These are phyloP conservation scores for Phaeoacremonium minimum DNA, from an alignment of 2,329 filamentous ascomycete genomes.

Conservation along the genomic window DNA sequence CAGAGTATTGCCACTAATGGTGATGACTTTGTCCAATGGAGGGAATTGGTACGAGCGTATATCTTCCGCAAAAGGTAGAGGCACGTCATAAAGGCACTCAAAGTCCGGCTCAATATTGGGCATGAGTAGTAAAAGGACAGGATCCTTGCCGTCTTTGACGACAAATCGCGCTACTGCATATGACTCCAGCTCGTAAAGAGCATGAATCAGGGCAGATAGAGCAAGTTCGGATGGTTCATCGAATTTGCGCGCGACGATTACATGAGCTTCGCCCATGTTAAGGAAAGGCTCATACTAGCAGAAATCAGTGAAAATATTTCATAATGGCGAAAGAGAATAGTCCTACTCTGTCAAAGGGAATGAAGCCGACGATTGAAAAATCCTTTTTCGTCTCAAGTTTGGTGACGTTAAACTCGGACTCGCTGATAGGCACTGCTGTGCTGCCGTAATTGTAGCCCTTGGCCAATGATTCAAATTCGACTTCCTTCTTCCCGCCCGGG, in stretches of 20 bases:
- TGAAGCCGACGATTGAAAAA: conserved; percentile 83
- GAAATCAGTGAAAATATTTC: not conserved
- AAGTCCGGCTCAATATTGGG: conserved; percentile 74
- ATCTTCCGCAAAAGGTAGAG: conserved; percentile 91
- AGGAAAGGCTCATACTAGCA: conserved; percentile 75
- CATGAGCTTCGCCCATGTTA: conserved; percentile 74
- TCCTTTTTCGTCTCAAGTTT: conserved; percentile 72
- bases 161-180: conserved; percentile 87
- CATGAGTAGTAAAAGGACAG: conserved; percentile 71
- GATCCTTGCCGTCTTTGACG: conserved; percentile 75
- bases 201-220: conserved; percentile 84
- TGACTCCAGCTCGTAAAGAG: conserved; percentile 77
- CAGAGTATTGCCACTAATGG: conserved; percentile 75
- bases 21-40: conserved; percentile 81
- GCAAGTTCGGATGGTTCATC: conserved; percentile 82
- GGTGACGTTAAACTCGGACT: conserved; percentile 84
- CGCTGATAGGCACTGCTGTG: conserved; percentile 84
- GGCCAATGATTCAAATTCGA: conserved; percentile 78
- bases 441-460: conserved; percentile 93
- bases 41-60: conserved; percentile 88
- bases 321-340: conserved; percentile 34
- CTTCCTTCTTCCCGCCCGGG: conserved; percentile 75
- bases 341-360: conserved; percentile 68
- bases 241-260: conserved; percentile 71
- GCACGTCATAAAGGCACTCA: conserved; percentile 85